phyloP scores from a whole-genome alignment of 73 alveolate genomes.

The Tetrahymena borealis region DNA sequence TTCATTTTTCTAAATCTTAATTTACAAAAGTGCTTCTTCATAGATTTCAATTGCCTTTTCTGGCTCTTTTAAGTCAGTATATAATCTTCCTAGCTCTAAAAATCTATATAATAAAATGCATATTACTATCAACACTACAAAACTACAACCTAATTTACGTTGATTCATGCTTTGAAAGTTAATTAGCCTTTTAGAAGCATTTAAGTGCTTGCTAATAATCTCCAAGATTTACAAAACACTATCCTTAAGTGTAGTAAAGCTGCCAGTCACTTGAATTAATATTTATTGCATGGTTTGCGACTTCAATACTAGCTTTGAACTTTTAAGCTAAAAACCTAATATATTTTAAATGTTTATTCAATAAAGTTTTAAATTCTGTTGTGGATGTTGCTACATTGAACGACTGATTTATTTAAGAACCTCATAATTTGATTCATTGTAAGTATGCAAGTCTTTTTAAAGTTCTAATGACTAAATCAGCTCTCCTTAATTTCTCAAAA shows the following conservation, averaged over 20 bases:
- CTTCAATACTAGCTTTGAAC: conserved; percentile 47
- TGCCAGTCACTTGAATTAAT: conserved; percentile 58
- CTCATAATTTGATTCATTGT: conserved; percentile 69
- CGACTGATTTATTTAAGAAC: conserved; percentile 85
- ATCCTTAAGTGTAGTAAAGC: conserved; percentile 59
- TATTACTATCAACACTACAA: neutral
- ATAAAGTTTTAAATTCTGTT: too few relatives aligned
- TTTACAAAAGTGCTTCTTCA: conserved; percentile 47
- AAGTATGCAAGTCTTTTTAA: conserved; percentile 71
- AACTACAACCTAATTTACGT: conserved; percentile 6
- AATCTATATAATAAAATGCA: neutral
- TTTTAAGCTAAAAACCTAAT: conserved; percentile 57
- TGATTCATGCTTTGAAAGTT: conserved; percentile 47
- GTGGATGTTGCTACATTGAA: conserved; percentile 39
- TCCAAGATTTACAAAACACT: conserved; percentile 51
- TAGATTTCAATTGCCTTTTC: conserved; percentile 54
- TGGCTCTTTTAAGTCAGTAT: conserved; percentile 30
- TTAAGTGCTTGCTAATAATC: conserved; percentile 54
- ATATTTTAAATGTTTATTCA: too few relatives aligned
- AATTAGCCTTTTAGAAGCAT: conserved; percentile 46
- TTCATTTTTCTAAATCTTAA: neutral
- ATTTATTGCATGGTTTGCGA: conserved; percentile 22
- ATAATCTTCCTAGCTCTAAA: conserved; percentile 46
- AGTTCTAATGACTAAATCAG: conserved; percentile 75
- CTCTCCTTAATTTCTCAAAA: conserved; percentile 74